Percentiles rank a stretch among this genome's conserved stretches.
Conservation (phyloP, 2,329 filamentous ascomycete species). For the Didymella arachidicola region DNA sequence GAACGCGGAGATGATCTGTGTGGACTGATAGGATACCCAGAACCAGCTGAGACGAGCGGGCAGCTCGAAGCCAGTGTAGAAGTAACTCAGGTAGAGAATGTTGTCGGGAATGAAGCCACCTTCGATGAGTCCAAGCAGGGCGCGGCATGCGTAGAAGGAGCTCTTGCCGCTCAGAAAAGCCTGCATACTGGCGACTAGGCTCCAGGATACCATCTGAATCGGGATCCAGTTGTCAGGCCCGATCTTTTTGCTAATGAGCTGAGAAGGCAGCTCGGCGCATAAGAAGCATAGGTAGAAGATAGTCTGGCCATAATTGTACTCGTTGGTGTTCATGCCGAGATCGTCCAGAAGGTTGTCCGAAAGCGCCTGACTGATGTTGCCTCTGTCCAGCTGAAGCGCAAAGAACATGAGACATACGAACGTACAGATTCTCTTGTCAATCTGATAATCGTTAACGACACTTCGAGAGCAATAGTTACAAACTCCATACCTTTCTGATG, state of each 20-base stretch:
- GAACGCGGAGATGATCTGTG: constrained; percentile 64
- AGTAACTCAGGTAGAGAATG: constrained; percentile 75
- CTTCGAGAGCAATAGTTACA: background rate
- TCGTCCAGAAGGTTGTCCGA: constrained; percentile 48
- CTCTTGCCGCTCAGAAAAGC: constrained; percentile 66
- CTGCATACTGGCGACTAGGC: constrained; percentile 68
- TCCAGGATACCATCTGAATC: constrained; percentile 54
- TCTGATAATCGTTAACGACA: constrained; percentile 40
- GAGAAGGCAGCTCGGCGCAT: constrained; percentile 55
- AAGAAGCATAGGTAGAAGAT: constrained; percentile 87
- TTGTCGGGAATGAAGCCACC: constrained; percentile 68
- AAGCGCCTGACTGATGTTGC: constrained; percentile 54
- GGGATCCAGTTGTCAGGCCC: constrained; percentile 58
- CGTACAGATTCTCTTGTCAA: constrained; percentile 60
- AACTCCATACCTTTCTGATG: constrained; percentile 58
- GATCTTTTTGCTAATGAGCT: constrained; percentile 57
- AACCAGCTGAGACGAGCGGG: constrained; percentile 73
- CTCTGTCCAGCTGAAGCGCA: constrained; percentile 59
- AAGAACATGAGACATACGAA: constrained; percentile 61
- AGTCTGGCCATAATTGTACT: constrained; percentile 51
- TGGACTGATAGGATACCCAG: constrained; percentile 71
- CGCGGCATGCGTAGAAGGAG: constrained; percentile 55
- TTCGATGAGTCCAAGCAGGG: constrained; percentile 55
- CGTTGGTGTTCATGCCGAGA: constrained; percentile 46
- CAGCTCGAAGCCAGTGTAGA: constrained; percentile 75